Conservation (phyloP, 768 basidiomycete species). For the Dentipellis fragilis region DNA sequence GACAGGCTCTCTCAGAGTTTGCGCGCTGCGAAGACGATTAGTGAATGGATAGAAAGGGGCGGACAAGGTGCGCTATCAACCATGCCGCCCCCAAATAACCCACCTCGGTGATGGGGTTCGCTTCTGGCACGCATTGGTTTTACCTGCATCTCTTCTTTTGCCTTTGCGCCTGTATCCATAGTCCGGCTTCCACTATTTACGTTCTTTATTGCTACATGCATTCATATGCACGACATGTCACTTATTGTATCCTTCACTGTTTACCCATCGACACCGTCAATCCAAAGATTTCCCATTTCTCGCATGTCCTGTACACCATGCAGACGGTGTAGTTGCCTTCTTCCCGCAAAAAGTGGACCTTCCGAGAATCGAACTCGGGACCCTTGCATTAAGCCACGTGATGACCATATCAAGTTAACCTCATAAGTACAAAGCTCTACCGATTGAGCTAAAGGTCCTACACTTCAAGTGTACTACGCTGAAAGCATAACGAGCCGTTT, state of each 20-base stretch:
- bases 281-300: no score
- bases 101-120: neutral
- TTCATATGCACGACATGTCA: no score
- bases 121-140: neutral
- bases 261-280: no score
- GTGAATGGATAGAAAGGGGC: neutral
- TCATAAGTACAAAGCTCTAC: slow-evolving; percentile 57
- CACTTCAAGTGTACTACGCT: neutral
- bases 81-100: no score
- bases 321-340: no score
- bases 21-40: neutral
- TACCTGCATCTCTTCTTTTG: neutral
- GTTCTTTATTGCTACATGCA: no score
- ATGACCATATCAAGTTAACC: slow-evolving; percentile 24
- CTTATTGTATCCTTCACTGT: no score
- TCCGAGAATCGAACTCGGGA: slow-evolving; percentile 57
- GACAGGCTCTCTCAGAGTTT: neutral
- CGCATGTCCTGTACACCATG: no score
- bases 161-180: neutral
- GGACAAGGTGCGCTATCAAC: neutral
- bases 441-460: slow-evolving; percentile 49
- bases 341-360: slow-evolving; percentile 35
- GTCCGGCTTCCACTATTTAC: neutral
- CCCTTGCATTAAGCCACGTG: slow-evolving; percentile 34
- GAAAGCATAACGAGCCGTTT: neutral